phyloP scores from a whole-genome alignment of 2,329 filamentous ascomycete genomes.

The Fusarium palustre region DNA sequence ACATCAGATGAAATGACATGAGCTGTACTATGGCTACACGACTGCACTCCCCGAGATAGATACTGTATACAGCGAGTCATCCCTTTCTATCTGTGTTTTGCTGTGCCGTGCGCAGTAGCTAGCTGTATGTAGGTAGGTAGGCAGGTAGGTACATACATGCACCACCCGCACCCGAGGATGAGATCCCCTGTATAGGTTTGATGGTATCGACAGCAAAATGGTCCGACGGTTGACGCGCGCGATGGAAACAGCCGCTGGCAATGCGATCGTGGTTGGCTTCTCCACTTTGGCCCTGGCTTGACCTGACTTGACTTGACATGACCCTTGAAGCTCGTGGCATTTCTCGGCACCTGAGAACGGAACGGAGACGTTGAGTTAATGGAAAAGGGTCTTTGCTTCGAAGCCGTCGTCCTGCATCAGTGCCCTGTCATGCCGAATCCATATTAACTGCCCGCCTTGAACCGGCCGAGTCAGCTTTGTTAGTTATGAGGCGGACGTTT shows the following conservation, averaged over 20 bases:
- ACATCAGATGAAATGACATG: constrained; percentile 12
- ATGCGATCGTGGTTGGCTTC: constrained; percentile 30
- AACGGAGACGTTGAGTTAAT: constrained; percentile 17
- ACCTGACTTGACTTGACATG: constrained; percentile 33
- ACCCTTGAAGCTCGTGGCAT: constrained; percentile 39
- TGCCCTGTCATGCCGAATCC: constrained; percentile 1
- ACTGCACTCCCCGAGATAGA: background rate
- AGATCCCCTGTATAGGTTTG: constrained; percentile 7
- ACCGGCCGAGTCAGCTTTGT: constrained; percentile 42
- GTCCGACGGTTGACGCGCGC: constrained; percentile 46
- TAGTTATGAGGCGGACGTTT: constrained; percentile 37
- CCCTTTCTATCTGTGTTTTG: background rate
- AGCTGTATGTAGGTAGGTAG: background rate
- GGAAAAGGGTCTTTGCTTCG: constrained; percentile 27
- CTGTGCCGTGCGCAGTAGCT: background rate
- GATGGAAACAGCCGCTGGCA: constrained; percentile 42
- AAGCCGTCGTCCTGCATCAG: constrained; percentile 1
- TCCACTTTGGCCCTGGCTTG: constrained; percentile 38
- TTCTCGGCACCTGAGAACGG: constrained; percentile 38
- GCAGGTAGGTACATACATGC: background rate
- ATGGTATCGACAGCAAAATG: constrained; percentile 38
- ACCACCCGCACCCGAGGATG: background rate
- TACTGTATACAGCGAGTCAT: background rate
- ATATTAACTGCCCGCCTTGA: constrained; percentile 22
- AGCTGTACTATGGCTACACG: constrained; percentile 13